Conservation (phyloP, 768 basidiomycete genomes). For the Xerocomus brunneocitrinus region DNA sequence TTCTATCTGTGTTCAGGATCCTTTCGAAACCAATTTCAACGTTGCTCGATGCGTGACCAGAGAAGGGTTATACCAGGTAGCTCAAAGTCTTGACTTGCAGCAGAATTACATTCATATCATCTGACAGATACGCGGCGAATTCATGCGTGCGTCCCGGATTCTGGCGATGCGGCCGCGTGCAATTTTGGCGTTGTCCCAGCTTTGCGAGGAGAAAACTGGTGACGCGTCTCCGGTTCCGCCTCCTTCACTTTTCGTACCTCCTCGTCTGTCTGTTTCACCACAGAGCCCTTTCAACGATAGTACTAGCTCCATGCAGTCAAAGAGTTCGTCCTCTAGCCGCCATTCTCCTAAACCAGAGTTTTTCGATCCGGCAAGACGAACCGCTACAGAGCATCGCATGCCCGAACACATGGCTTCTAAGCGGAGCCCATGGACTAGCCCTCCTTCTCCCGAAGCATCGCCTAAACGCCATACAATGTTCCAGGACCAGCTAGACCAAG, state of each 20-base stretch:
- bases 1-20: slow-evolving; percentile 56
- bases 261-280: slow-evolving; percentile 49
- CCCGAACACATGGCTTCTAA: slow-evolving; percentile 80
- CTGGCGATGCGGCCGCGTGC: slow-evolving; percentile 76
- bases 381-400: slow-evolving; percentile 29
- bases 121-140: slow-evolving; percentile 90
- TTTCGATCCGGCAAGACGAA: slow-evolving; percentile 39
- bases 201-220: slow-evolving; percentile 85
- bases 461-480: slow-evolving; percentile 61
- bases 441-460: slow-evolving; percentile 74
- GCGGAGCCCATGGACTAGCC: slow-evolving; percentile 80
- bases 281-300: slow-evolving; percentile 71
- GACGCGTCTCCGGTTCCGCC: slow-evolving; percentile 37
- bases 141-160: slow-evolving; percentile 92
- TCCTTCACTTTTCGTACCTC: slow-evolving; percentile 38
- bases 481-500: slow-evolving; percentile 60
- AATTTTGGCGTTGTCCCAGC: slow-evolving; percentile 75
- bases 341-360: slow-evolving; percentile 50
- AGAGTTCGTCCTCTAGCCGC: slow-evolving; percentile 38
- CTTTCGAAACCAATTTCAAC: slow-evolving; percentile 95
- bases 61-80: slow-evolving; percentile 91
- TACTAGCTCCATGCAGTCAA: slow-evolving; percentile 54
- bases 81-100: neutral
- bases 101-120: neutral
- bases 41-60: slow-evolving; percentile 95